Evolutionary conservation across 1,139 yeast genomes (phyloP), one percentile per base, ranked within the genome.

Genomic region (Candida tropicalis): DNA sequence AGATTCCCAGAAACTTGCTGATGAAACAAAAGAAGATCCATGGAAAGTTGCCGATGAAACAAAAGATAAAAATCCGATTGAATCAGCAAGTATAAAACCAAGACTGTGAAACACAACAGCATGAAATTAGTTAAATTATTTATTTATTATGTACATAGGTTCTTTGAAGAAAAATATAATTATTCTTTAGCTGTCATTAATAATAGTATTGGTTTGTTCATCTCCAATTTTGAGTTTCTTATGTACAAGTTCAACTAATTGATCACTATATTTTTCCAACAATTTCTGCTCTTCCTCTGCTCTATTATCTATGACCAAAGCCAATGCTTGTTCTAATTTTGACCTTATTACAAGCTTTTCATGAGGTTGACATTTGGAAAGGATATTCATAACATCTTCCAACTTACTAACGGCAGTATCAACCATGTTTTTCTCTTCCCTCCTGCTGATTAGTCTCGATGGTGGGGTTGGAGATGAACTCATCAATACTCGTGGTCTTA

Each of bases 31-130:
- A 3, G 42, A 39, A 5, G 58, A 66, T 45, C 75, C 75, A 1
- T 71, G 77, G 77, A 63, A 64, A 39, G 56, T 60, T 38, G 73
- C 76, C 3, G 69, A 68, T 40, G 57, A 57, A 25, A 43, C 62
- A n/a, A 54, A 55, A 20, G 58, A 56, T 12, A 48, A 53, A n/a
- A 54, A 66, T 43, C 75, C 77, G 3, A 67, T 73, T 16, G 59
- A 65, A 38, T 44, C 68, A 3, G 66, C 78, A 9, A 45, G 54
- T 0, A 55, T 70, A 18, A 66, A 61, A 44, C 73, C 75, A 37
- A 58, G 68, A 46, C 28, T 7, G 25, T 41, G 25, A 23, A 5
- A 23, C 11, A 20, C 6, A 20, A 18, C 5, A 32, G 4, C 5
- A 6, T 4, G 7, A 22, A 12, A 16, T 9, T 5, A 7, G 6